Base-by-base conservation (phyloP, 805 yeast genomes). In the Candida coquimbonensis region DNA sequence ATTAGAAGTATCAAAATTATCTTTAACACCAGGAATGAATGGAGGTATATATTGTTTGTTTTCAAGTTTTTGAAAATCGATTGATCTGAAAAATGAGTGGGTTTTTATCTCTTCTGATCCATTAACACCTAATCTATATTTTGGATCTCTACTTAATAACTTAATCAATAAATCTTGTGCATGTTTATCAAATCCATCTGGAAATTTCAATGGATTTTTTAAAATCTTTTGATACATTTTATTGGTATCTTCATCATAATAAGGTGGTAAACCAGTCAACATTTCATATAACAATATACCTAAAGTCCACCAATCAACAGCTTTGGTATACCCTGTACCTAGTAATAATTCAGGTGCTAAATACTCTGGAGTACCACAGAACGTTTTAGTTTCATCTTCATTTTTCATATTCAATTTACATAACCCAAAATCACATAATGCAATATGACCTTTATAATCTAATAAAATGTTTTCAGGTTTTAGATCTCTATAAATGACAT, bases 271-370 rank as follows among this genome's bases (percentile, higher is more conserved):
- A 1, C 98, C 96, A 1, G 97, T 89, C 49, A 93, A 72, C 99
- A 93, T 93, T 61, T 91, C 99, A 63, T 88, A 93, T 39, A 93
- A 70, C 44, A 93, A 72, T 16, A 91, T 90, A 37, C 99, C 99
- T 55, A 93, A 72, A 1, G 99, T 93, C 99, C 99, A 93, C 91
- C 96, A 93, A 66, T 93, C 99, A 21, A 93, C 98, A 9, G 85
- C 84, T 63, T 96, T 81, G 3, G 98, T 89, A 65, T 93, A 93
- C 2, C 98, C 98, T 62, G 87, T 89, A 41, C 95, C 93, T 56
- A 89, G 70, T 41, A 93, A 70, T 54, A 93, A 71, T 66, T 93
- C 99, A 1, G 99, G 99, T 1, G 98, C 96, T 54, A 93, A 72
- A 65, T 93, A 93, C 66, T 93, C 98, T 0, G 98, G 98, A 0